Evolutionary conservation across 2,329 filamentous ascomycete genomes (phyloP).

Genomic region (Trichoderma harzianum): DNA sequence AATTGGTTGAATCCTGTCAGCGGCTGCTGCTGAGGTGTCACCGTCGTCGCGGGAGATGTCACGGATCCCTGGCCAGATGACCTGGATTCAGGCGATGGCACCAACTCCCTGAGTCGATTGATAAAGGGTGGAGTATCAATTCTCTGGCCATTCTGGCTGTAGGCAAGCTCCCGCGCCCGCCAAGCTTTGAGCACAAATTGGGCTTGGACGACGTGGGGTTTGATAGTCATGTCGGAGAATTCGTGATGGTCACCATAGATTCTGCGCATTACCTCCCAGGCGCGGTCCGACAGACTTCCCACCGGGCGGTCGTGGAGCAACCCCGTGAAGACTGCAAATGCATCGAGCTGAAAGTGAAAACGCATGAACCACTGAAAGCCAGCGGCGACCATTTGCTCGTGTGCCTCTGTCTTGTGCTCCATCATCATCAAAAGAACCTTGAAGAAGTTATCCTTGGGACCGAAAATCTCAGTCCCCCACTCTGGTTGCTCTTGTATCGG

Average conservation of each 20-base stretch:
- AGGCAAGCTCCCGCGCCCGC: conserved; percentile 46
- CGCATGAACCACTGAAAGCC: conserved; percentile 56
- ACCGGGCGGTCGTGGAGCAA: conserved; percentile 49
- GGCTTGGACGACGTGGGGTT: conserved; percentile 43
- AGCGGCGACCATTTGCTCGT: conserved; percentile 40
- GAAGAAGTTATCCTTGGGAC: conserved; percentile 53
- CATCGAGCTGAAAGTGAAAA: conserved; percentile 53
- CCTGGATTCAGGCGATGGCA: conserved; percentile 40
- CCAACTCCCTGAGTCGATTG: conserved; percentile 39
- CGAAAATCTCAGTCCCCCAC: conserved; percentile 48
- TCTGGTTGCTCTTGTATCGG: conserved; percentile 47
- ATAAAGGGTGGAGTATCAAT: conserved; percentile 47
- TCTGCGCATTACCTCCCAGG: conserved; percentile 47
- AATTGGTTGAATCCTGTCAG: conserved; percentile 42
- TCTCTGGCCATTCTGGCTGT: conserved; percentile 35
- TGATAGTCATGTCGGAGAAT: conserved; percentile 47
- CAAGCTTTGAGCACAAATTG: conserved; percentile 51
- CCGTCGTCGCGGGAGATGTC: conserved; percentile 29
- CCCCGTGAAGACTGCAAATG: conserved; percentile 54
- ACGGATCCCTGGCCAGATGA: conserved; percentile 30
- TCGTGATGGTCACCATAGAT: conserved; percentile 50
- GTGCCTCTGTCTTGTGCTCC: conserved; percentile 46
- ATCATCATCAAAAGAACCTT: conserved; percentile 49
- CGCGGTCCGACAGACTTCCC: conserved; percentile 51
- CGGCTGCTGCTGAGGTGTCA: conserved; percentile 23